phyloP scores from a whole-genome alignment of 1,139 yeast species.

The Blastobotrys arbuscula region DNA sequence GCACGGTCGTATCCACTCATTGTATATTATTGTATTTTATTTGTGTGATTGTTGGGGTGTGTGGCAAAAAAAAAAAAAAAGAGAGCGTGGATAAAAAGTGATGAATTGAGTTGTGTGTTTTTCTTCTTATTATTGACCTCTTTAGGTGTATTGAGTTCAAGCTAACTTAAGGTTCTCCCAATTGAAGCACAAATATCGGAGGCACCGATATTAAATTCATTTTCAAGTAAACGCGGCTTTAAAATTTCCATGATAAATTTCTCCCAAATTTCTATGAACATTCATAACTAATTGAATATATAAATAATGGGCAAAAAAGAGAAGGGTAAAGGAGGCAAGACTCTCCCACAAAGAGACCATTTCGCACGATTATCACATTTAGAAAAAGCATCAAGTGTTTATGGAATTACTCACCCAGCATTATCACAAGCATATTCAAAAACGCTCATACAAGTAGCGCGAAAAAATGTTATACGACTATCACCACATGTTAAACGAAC shows the following conservation, averaged over 20 bases:
- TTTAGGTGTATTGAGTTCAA: no score
- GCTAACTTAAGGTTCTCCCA: no score
- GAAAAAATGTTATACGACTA: constrained; percentile 56
- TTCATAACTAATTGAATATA: not conserved
- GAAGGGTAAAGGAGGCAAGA: not conserved
- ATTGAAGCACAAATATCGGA: no score
- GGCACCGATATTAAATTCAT: no score
- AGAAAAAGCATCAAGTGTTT: constrained; percentile 44
- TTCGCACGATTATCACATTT: constrained; percentile 53
- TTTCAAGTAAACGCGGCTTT: no score
- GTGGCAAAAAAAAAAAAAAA: constrained; percentile 47
- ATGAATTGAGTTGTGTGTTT: no score
- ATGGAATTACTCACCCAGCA: constrained; percentile 10
- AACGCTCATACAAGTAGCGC: constrained; percentile 43
- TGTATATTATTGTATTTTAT: constrained; percentile 9
- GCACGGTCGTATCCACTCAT: constrained; percentile 99
- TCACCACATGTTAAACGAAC: constrained; percentile 58
- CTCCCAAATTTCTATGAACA: not conserved
- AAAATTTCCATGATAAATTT: constrained; percentile 73
- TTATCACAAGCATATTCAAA: constrained; percentile 46
- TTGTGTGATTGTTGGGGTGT: constrained; percentile 1
- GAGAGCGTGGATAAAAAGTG: constrained; percentile 61
- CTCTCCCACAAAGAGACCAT: constrained; percentile 51
- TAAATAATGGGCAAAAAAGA: not conserved
- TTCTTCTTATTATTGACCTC: no score